Percentiles rank a stretch among this genome's conserved stretches.
phyloP scores from a whole-genome alignment of 1,284 basidiomycete genomes.

The Cryptococcus sp. region DNA sequence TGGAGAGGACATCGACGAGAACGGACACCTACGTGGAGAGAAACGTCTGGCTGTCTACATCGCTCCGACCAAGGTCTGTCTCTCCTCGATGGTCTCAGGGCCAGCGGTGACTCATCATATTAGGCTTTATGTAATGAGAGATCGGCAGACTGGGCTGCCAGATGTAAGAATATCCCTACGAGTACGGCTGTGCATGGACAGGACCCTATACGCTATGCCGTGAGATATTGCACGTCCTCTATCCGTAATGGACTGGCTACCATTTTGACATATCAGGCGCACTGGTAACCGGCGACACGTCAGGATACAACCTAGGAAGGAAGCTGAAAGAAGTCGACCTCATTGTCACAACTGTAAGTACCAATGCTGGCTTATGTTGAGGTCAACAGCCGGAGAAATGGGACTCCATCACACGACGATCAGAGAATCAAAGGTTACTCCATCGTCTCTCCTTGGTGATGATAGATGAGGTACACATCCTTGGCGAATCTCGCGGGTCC shows the following conservation, averaged over 20 bases:
- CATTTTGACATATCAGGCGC: conserved; percentile 54
- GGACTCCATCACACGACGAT: conserved; percentile 78
- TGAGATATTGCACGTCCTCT: no score
- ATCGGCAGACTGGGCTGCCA: conserved; percentile 67
- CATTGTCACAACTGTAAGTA: conserved; percentile 71
- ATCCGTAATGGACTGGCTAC: no score
- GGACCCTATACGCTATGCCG: neutral
- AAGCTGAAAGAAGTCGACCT: conserved; percentile 63
- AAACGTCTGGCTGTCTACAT: conserved; percentile 70
- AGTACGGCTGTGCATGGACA: conserved; percentile 56
- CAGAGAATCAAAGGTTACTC: conserved; percentile 52
- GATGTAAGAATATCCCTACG: no score
- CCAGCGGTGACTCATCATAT: neutral
- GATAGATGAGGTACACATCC: conserved; percentile 90
- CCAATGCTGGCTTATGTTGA: neutral
- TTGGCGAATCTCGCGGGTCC: conserved; percentile 82
- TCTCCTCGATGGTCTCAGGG: neutral
- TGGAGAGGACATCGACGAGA: neutral
- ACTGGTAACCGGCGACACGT: conserved; percentile 88
- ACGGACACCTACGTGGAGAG: conserved; percentile 27
- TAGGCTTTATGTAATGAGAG: conserved; percentile 86
- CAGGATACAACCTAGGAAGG: conserved; percentile 57
- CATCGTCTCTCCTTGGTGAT: conserved; percentile 58
- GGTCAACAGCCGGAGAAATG: conserved; percentile 78
- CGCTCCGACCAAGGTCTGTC: conserved; percentile 79